Percentiles rank a stretch among this genome's conserved stretches.
phyloP scores from a whole-genome alignment of 441 rosid genomes.

The Cnidoscolus chayamansa region DNA sequence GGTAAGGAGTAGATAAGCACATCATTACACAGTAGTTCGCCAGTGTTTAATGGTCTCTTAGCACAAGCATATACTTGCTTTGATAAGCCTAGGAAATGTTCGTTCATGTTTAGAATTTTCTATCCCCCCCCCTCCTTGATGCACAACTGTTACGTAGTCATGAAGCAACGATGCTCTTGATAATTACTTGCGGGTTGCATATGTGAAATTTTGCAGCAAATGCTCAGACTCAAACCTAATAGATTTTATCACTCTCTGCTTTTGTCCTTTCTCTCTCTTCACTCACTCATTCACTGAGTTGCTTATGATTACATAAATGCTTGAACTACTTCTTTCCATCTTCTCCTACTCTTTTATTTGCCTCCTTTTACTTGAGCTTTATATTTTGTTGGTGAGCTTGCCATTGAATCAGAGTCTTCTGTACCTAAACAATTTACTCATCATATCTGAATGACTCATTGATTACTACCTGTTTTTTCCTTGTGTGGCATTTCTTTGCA shows the following conservation, averaged over 20 bases:
- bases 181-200: too few species aligned
- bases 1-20: neutral
- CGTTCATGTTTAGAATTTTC: too few species aligned
- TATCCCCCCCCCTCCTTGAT: too few species aligned
- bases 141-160: too few species aligned
- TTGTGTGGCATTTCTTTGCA: slow-evolving; percentile 26
- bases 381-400: slow-evolving; percentile 1
- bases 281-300: neutral
- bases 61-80: too few species aligned
- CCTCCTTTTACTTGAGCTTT: neutral
- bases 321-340: neutral
- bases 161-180: too few species aligned
- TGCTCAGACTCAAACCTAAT: too few species aligned
- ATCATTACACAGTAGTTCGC: neutral
- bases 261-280: neutral
- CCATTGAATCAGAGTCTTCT: neutral
- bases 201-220: too few species aligned
- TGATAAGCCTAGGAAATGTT: too few species aligned
- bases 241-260: too few species aligned
- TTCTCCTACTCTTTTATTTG: neutral
- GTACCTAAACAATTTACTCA: neutral
- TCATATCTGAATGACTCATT: neutral
- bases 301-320: neutral
- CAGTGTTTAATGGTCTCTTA: neutral
- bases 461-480: neutral